A percentile compares a stretch with the other conserved stretches of the same genome.
Conservation (phyloP, 140 eudicot genomes). For the Ambrosia hybrid region DNA sequence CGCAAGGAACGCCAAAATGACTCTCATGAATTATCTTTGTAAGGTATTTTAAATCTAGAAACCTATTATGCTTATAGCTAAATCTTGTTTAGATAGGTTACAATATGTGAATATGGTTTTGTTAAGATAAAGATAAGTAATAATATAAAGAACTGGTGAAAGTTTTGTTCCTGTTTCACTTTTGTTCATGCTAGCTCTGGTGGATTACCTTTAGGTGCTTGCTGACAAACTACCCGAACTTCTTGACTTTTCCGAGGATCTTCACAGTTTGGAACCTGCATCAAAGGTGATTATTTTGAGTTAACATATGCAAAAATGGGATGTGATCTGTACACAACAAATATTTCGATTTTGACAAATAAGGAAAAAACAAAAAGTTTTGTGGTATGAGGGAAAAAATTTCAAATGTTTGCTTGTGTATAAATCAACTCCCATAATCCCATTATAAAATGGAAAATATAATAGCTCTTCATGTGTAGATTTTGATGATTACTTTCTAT, state of each 20-base stretch:
- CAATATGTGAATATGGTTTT: not conserved
- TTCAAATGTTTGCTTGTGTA: not conserved
- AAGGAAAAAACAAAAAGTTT: not conserved
- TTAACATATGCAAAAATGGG: constrained; percentile 11
- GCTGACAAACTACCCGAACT: constrained; percentile 87
- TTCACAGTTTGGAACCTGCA: constrained; percentile 81
- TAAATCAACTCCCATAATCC: not conserved
- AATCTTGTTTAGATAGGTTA: constrained; percentile 2
- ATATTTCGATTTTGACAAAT: not conserved
- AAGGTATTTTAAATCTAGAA: constrained; percentile 43
- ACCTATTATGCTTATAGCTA: not conserved
- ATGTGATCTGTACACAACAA: constrained; percentile 3
- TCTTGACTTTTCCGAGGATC: constrained; percentile 81
- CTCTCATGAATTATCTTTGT: constrained; percentile 73
- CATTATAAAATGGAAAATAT: not conserved
- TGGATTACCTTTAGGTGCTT: constrained; percentile 53
- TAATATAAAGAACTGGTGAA: not conserved
- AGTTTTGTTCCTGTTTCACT: no score
- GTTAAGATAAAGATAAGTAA: constrained; percentile 4
- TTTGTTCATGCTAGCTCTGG: constrained; percentile 36
- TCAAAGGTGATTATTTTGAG: constrained; percentile 54
- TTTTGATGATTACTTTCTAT: constrained; percentile 5
- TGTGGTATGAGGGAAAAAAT: not conserved
- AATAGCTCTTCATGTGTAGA: not conserved
- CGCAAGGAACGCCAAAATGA: constrained; percentile 59